Conservation (phyloP, 352 stramenopile species). For the Thraustochytrium sp. region DNA sequence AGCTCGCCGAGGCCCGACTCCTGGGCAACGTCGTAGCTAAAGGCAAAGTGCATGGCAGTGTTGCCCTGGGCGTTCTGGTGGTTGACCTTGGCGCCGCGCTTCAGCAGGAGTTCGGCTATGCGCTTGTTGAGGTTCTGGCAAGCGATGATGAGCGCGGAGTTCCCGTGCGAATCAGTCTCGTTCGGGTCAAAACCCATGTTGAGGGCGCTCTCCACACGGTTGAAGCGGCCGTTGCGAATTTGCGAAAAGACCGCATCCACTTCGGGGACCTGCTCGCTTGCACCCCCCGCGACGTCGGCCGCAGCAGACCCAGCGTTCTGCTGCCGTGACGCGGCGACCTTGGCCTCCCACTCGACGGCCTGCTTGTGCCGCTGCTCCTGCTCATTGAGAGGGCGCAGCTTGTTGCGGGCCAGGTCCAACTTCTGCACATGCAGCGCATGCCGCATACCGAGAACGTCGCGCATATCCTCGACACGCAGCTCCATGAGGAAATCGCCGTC, state of each 20-base stretch:
- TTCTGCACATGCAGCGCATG: slow-evolving; percentile 86
- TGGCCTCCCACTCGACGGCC: slow-evolving; percentile 50
- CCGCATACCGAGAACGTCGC: slow-evolving; percentile 74
- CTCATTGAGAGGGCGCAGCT: slow-evolving; percentile 71
- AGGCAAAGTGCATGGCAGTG: slow-evolving; percentile 84
- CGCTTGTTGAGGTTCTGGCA: slow-evolving; percentile 79
- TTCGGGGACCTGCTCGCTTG: slow-evolving; percentile 50
- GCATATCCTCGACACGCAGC: slow-evolving; percentile 78
- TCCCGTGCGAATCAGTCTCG: slow-evolving; percentile 80
- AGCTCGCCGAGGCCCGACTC: slow-evolving; percentile 79
- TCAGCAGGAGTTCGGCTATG: slow-evolving; percentile 77
- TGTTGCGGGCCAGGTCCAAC: slow-evolving; percentile 71
- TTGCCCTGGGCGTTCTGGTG: slow-evolving; percentile 82
- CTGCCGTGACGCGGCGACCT: background rate
- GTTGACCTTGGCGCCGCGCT: slow-evolving; percentile 76
- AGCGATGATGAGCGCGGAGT: slow-evolving; percentile 79
- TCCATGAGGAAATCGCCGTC: slow-evolving; percentile 85
- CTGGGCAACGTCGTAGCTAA: slow-evolving; percentile 73
- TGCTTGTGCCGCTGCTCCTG: slow-evolving; percentile 63
- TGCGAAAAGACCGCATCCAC: slow-evolving; percentile 79
- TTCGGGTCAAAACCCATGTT: slow-evolving; percentile 79
- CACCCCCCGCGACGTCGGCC: slow-evolving; percentile 48
- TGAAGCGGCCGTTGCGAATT: slow-evolving; percentile 75
- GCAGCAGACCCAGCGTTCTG: no score
- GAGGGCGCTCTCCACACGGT: slow-evolving; percentile 76